phyloP scores from a whole-genome alignment of 352 stramenopile species.

The Phytophthora sp. region DNA sequence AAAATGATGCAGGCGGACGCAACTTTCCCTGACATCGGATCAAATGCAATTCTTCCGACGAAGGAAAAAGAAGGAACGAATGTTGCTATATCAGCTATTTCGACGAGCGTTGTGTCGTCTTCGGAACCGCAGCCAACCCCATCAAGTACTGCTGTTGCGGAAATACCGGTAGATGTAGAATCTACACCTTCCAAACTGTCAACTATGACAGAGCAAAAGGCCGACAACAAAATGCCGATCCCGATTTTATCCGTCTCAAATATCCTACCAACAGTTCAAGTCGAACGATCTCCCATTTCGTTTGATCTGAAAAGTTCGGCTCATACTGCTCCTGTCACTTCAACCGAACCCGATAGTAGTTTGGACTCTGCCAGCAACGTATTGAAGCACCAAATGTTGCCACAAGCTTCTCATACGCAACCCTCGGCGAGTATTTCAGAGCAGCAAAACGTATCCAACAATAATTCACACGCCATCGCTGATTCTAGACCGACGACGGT shows the following conservation, averaged over 20 bases:
- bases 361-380: background rate
- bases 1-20: background rate
- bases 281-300: constrained; percentile 18
- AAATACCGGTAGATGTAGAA: background rate
- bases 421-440: background rate
- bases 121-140: background rate
- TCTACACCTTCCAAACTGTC: background rate
- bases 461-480: background rate
- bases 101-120: too few relatives aligned
- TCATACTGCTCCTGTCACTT: background rate
- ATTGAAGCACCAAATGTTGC: background rate
- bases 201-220: background rate
- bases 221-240: background rate
- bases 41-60: too few relatives aligned
- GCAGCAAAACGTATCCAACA: background rate
- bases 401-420: background rate
- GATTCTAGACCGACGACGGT: background rate
- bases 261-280: constrained; percentile 28
- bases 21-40: too few relatives aligned
- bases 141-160: background rate
- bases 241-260: constrained; percentile 22
- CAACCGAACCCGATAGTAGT: background rate
- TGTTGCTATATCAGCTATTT: too few relatives aligned
- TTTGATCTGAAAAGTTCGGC: constrained; percentile 18
- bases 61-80: too few relatives aligned